Conservation (phyloP, 2,329 filamentous ascomycete species). For the Fusarium torreyae region DNA sequence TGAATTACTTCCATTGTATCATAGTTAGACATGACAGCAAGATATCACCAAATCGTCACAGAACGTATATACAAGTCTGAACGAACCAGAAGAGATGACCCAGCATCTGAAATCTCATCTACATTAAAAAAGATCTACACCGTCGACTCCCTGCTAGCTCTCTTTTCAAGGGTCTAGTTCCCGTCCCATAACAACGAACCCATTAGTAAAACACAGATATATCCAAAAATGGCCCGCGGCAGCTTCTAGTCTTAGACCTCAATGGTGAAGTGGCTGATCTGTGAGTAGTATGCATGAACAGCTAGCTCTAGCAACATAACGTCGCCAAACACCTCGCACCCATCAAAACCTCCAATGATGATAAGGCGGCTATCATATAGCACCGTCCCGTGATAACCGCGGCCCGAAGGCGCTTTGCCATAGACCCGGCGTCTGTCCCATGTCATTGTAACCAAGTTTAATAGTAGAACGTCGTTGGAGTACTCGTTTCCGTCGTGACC, state of each 20-base stretch:
- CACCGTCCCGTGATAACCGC: slow-evolving; percentile 77
- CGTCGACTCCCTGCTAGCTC: slow-evolving; percentile 45
- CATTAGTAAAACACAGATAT: slow-evolving; percentile 28
- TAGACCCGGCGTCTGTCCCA: slow-evolving; percentile 79
- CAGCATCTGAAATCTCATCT: slow-evolving; percentile 39
- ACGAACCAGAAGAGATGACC: slow-evolving; percentile 18
- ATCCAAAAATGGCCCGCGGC: slow-evolving; percentile 12
- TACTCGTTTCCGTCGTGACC: slow-evolving; percentile 80
- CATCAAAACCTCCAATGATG: slow-evolving; percentile 78
- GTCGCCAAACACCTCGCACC: slow-evolving; percentile 76
- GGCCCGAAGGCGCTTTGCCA: slow-evolving; percentile 72
- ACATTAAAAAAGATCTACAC: slow-evolving; percentile 39
- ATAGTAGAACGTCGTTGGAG: slow-evolving; percentile 76
- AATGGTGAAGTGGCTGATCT: slow-evolving; percentile 81
- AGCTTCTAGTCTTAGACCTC: slow-evolving; percentile 65
- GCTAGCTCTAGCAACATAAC: slow-evolving; percentile 78
- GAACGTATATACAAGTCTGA: neutral
- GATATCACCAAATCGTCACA: slow-evolving; percentile 3
- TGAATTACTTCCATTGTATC: slow-evolving; percentile 28
- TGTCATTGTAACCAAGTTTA: slow-evolving; percentile 81
- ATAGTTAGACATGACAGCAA: slow-evolving; percentile 19
- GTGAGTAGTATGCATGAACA: slow-evolving; percentile 80
- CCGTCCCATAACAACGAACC: slow-evolving; percentile 30
- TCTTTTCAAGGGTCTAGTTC: slow-evolving; percentile 26
- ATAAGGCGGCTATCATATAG: slow-evolving; percentile 76